A percentile compares a stretch with the other conserved stretches of the same genome.
phyloP scores from a whole-genome alignment of 78 protist species.

The Salpingoeca rosetta region DNA sequence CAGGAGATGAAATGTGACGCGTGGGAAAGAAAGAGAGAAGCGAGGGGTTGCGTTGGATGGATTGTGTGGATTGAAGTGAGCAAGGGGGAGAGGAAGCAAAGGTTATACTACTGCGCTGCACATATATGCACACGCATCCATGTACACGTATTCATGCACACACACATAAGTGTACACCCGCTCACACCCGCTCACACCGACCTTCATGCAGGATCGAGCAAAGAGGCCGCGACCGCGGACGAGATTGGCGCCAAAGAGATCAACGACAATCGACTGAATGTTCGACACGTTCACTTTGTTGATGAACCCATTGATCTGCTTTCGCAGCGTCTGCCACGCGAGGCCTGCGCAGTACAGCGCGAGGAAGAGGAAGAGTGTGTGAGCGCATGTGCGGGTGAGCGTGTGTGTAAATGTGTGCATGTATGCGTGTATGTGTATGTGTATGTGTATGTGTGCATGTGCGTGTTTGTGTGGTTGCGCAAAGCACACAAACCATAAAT shows the following conservation, averaged over 20 bases:
- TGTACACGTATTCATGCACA: no score
- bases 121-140: no score
- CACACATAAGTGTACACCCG: no score
- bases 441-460: neutral
- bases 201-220: conserved; percentile 56
- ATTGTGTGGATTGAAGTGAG: no score
- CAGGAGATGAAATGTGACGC: no score
- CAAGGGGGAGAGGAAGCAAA: neutral
- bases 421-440: neutral
- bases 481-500: neutral
- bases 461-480: neutral
- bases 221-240: conserved; percentile 92
- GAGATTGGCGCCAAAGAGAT: conserved; percentile 84
- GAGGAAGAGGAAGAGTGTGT: neutral
- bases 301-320: conserved; percentile 85
- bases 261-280: conserved; percentile 68
- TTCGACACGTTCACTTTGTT: conserved; percentile 84
- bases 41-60: no score
- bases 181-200: no score
- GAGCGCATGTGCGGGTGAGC: neutral
- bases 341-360: conserved; percentile 46
- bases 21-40: no score
- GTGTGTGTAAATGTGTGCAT: neutral
- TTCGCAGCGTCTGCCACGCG: conserved; percentile 89
- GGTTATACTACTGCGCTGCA: neutral